Base-by-base conservation (phyloP, 176 grass and related monocot genomes). In the Chloris gayana region DNA sequence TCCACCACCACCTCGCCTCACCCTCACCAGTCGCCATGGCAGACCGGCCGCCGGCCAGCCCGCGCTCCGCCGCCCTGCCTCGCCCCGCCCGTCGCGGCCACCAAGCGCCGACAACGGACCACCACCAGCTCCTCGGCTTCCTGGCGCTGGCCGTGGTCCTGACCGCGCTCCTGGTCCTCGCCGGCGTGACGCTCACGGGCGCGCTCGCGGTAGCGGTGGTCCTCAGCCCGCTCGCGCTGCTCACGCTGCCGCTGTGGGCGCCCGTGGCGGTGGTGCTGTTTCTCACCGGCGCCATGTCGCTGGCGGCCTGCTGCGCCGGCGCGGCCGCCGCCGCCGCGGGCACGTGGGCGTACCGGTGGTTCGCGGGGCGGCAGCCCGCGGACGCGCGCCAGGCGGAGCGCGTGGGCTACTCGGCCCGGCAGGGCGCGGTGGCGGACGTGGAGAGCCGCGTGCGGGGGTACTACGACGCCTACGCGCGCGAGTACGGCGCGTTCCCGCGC, bases 211-310 rank as follows among this genome's bases (percentile, higher is more conserved):
- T 34, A n/a, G n/a, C n/a, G n/a, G n/a, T n/a, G n/a, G n/a, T n/a
- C n/a, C n/a, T n/a, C n/a, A n/a, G n/a, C n/a, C n/a, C n/a, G 17
- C 67, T 88, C 45, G 57, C 88, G 64, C n/a, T 97, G 8, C 79
- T 97, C 32, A 89, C 82, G 3, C 63, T 59, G 67, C 91, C 89
- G 19, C 88, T 97, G 32, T 97, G 89, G 91, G 67, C 85, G 67
- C 89, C 91, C 5, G 56, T 82, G 14, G 80, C 24, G 0, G 17
- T 56, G 0, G 65, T 50, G 51, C 56, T 75, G 35, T 82, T 90
- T 69, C 46, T 80, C 0, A 2, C 78, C 24, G 75, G 11, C 25
- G 80, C 69, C 19, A 80, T 72, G 0, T 45, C 80, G 65, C 81
- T 97, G 51, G 72, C 77, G 32, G 57, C 61, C 38, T 91, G 75